Conservation (phyloP, 202 grass and related monocot species). For the Cymbopogon flexuosus region DNA sequence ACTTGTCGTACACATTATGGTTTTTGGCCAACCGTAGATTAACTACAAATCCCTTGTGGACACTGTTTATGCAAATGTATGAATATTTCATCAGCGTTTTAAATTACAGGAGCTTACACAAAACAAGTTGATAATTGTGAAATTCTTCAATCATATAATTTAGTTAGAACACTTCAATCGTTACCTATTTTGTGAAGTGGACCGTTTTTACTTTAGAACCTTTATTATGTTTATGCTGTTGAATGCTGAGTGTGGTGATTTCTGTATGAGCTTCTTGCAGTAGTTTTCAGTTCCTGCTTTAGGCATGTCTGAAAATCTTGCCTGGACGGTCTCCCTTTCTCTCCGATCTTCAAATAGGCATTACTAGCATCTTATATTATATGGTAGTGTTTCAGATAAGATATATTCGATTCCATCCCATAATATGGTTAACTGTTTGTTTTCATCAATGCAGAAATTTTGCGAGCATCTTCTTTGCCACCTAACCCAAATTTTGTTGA, state of each 20-base stretch:
- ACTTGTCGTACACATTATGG: background rate
- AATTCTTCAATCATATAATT: background rate
- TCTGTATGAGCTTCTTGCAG: background rate
- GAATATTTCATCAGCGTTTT: background rate
- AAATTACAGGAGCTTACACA: background rate
- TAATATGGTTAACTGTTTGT: background rate
- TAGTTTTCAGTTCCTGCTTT: background rate
- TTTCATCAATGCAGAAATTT: conserved; percentile 78
- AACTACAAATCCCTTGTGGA: background rate
- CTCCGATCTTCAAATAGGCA: conserved; percentile 10
- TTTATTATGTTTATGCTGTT: background rate
- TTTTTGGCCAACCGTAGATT: background rate
- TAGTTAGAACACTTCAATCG: background rate
- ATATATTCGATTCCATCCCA: background rate
- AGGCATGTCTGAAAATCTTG: background rate
- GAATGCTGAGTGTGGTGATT: background rate
- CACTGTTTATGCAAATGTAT: background rate
- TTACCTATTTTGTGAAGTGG: background rate
- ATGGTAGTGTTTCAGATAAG: background rate
- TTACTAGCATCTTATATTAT: background rate
- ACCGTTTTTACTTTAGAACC: background rate
- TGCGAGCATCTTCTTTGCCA: conserved; percentile 69
- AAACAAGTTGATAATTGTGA: background rate
- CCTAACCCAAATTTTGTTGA: conserved; percentile 69
- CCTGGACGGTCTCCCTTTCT: background rate